A percentile compares a stretch with the other conserved stretches of the same genome.
phyloP scores from a whole-genome alignment of 2,329 filamentous ascomycete species.

The Calonectria henricotiae region DNA sequence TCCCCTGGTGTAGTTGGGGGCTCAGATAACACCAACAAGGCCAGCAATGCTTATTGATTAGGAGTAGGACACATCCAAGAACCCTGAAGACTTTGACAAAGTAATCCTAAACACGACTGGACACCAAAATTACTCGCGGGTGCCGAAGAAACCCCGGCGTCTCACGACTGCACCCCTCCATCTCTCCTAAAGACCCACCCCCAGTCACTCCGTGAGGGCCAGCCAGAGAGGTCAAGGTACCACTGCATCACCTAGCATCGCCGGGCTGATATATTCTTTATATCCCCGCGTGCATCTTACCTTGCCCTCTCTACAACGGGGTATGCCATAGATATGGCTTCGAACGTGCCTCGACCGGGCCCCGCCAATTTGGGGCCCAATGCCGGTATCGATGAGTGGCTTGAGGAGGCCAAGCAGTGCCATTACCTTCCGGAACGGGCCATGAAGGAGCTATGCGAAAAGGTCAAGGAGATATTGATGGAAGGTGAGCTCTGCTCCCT shows the following conservation, averaged over 20 bases:
- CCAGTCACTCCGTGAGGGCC: constrained; percentile 48
- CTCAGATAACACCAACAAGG: background rate
- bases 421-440: constrained; percentile 95
- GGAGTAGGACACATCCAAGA: background rate
- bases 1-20: constrained; percentile 1
- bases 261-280: constrained; percentile 46
- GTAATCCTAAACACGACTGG: constrained; percentile 1
- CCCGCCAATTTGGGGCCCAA: constrained; percentile 88
- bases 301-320: constrained; percentile 47
- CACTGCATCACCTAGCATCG: constrained; percentile 49
- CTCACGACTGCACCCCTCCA: constrained; percentile 54
- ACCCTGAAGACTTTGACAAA: constrained; percentile 11
- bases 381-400: constrained; percentile 94
- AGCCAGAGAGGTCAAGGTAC: constrained; percentile 42
- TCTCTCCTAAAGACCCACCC: constrained; percentile 52
- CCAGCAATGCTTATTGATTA: constrained; percentile 17
- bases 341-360: constrained; percentile 85
- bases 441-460: constrained; percentile 99
- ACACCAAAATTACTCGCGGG: background rate
- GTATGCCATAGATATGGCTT: constrained; percentile 58
- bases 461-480: constrained; percentile 99
- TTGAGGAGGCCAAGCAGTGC: constrained; percentile 96
- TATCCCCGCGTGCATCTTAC: constrained; percentile 41
- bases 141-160: constrained; percentile 54
- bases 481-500: constrained; percentile 75